Percentiles rank a stretch among this genome's conserved stretches.
Conservation (phyloP, 306 rosid genomes). For the Prinsepia uniflora region DNA sequence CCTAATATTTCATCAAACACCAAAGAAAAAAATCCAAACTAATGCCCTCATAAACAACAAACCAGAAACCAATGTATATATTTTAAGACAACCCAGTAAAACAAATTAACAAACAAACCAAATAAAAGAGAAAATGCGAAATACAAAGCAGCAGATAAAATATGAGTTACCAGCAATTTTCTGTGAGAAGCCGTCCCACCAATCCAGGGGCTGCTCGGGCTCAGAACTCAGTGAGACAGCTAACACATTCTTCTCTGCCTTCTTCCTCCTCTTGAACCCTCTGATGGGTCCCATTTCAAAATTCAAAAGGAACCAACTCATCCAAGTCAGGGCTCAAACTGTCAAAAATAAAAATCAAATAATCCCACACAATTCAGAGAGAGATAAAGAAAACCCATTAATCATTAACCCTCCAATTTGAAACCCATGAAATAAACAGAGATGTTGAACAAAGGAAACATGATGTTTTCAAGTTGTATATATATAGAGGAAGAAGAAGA, state of each 20-base stretch:
- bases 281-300: slow-evolving; percentile 74
- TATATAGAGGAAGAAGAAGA: slow-evolving; percentile 14
- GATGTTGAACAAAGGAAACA: slow-evolving; percentile 24
- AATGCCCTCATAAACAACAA: slow-evolving; percentile 27
- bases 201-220: slow-evolving; percentile 54
- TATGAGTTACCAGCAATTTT: slow-evolving; percentile 60
- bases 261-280: slow-evolving; percentile 77
- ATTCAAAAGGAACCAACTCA: slow-evolving; percentile 20
- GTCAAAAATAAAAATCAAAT: slow-evolving; percentile 30
- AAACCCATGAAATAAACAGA: slow-evolving; percentile 30
- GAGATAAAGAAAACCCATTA: slow-evolving; percentile 25
- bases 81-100: slow-evolving; percentile 13
- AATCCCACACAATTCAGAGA: slow-evolving; percentile 27
- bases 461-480: slow-evolving; percentile 4
- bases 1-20: slow-evolving; percentile 26
- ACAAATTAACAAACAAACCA: slow-evolving; percentile 6
- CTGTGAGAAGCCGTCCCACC: slow-evolving; percentile 78
- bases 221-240: slow-evolving; percentile 45
- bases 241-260: slow-evolving; percentile 53
- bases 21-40: slow-evolving; percentile 12
- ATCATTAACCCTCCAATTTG: slow-evolving; percentile 35
- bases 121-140: slow-evolving; percentile 9
- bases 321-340: slow-evolving; percentile 23
- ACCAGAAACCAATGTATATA: slow-evolving; percentile 23
- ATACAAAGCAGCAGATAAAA: neutral